Conservation (phyloP, 352 stramenopile genomes). For the Phytophthora macrochlamydospora region DNA sequence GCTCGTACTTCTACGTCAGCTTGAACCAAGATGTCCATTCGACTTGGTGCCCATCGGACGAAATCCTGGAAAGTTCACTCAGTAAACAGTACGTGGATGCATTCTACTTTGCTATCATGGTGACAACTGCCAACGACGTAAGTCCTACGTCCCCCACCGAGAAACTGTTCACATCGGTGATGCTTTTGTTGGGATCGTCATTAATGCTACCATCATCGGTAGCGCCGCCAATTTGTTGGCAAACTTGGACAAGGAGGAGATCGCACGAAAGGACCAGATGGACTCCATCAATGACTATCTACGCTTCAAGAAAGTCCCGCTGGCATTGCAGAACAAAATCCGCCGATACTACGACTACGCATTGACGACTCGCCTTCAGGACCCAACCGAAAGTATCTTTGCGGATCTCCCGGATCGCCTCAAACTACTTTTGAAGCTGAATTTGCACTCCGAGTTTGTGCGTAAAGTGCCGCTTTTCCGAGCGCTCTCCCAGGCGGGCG, state of each 20-base stretch:
- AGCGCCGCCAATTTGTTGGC: slow-evolving; percentile 73
- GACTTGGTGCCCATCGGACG: slow-evolving; percentile 47
- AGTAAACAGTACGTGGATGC: slow-evolving; percentile 56
- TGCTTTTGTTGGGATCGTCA: slow-evolving; percentile 79
- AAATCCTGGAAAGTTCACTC: slow-evolving; percentile 35
- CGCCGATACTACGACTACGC: slow-evolving; percentile 80
- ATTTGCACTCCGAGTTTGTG: slow-evolving; percentile 73
- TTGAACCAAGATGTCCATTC: slow-evolving; percentile 40
- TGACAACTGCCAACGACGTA: slow-evolving; percentile 68
- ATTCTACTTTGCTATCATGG: slow-evolving; percentile 74
- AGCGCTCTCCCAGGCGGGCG: slow-evolving; percentile 66
- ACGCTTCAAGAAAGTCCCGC: slow-evolving; percentile 79
- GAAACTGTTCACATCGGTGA: slow-evolving; percentile 67
- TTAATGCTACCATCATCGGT: slow-evolving; percentile 85
- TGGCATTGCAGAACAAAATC: slow-evolving; percentile 73
- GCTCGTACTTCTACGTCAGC: slow-evolving; percentile 70
- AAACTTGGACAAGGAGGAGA: slow-evolving; percentile 78
- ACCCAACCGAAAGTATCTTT: slow-evolving; percentile 70
- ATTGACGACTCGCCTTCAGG: slow-evolving; percentile 55
- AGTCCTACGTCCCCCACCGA: slow-evolving; percentile 56
- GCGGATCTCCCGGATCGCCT: slow-evolving; percentile 72
- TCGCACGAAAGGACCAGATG: slow-evolving; percentile 80
- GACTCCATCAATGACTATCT: slow-evolving; percentile 84
- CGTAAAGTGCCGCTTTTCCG: slow-evolving; percentile 77
- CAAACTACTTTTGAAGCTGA: slow-evolving; percentile 70